Base-by-base conservation (phyloP, 345 rosid genomes). In the Excoecaria cochinchinensis region DNA sequence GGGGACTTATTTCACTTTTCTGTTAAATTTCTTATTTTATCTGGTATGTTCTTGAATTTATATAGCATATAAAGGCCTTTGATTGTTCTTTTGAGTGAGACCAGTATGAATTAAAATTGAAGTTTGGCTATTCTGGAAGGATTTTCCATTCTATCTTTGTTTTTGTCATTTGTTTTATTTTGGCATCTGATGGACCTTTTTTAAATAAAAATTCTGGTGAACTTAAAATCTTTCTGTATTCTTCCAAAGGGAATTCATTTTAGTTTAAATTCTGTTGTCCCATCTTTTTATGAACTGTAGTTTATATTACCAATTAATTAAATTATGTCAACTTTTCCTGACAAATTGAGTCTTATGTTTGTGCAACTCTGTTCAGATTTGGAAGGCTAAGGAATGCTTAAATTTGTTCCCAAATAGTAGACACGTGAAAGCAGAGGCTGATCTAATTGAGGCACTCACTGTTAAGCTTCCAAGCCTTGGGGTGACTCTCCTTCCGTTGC, bases 351-450 rank as follows among this genome's bases (percentile, higher is more conserved):
- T 74, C 66, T 69, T 58, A 24, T 55, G 72, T 59, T 83, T 56
- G 40, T 81, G 61, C 64, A 67, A 79, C 81, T 71, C 64, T 67
- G 77, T 72, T 76, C 89, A 93, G 99, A 93, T 95, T 70, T 93
- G 97, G 99, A 93, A 84, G 87, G 99, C 99, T 36, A 95, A 88
- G 87, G 99, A 93, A 82, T 95, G 98, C 83, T 85, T 95, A 64
- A 89, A 81, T 82, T 79, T 95, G 77, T 89, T 90, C 84, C 92
- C 96, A 71, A 87, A 79, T 74, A 91, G 97, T 90, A 89, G 90
- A 76, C 83, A 76, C 74, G 90, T 95, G 76, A 89, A 84, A 87
- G 92, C 93, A 22, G 99, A 93, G 88, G 87, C 90, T 65, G 97
- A 91, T 82, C 74, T 87, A 63, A 90, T 93, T 46, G 93, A 91